A percentile compares a stretch with the other conserved stretches of the same genome.
Conservation (phyloP, 768 basidiomycete genomes). For the Agaricus sinodeliciosus region DNA sequence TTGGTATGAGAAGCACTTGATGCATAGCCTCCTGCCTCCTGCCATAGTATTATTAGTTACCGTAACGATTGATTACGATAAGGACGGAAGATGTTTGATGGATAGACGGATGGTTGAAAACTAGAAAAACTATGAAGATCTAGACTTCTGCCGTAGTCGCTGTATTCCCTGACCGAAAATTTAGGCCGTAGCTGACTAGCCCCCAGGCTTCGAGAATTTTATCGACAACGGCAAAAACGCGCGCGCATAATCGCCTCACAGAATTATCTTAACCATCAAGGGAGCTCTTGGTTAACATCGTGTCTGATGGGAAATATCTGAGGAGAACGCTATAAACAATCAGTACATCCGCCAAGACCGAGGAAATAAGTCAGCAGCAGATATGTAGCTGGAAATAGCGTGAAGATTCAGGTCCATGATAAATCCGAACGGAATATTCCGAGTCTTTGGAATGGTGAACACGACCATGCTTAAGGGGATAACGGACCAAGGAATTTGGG, state of each 20-base stretch:
- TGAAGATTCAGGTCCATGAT: constrained; percentile 1
- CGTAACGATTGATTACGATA: constrained; percentile 5
- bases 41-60: constrained; percentile 3
- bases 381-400: background rate
- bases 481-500: background rate
- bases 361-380: background rate
- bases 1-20: constrained; percentile 7
- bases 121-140: background rate
- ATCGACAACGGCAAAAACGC: background rate
- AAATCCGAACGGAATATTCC: constrained; percentile 2
- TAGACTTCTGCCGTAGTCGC: background rate
- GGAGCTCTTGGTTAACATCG: background rate
- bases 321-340: background rate
- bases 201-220: background rate
- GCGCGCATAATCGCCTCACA: background rate
- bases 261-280: background rate
- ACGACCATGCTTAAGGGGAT: background rate
- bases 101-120: constrained; percentile 5
- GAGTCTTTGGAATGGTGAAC: background rate
- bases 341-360: constrained; percentile 6
- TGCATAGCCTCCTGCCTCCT: constrained; percentile 9
- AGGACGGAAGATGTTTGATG: constrained; percentile 8
- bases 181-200: background rate
- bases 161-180: constrained; percentile 3
- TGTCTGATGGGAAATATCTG: background rate